These are phyloP conservation scores for Lepidium campestre DNA, from an alignment of 441 rosid species.

Conservation along the genomic window DNA sequence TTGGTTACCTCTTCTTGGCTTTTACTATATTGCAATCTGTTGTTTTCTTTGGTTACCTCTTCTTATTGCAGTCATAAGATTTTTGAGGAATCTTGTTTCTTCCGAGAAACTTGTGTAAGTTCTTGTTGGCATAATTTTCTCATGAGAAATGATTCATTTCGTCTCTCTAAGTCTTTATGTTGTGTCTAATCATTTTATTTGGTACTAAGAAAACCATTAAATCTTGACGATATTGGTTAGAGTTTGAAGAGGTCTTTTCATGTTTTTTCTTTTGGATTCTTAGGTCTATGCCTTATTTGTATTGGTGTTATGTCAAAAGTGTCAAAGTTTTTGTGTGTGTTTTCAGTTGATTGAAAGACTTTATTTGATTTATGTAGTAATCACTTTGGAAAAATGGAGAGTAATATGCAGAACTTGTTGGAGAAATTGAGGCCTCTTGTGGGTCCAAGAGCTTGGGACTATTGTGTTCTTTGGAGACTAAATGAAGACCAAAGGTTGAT, in stretches of 20 bases:
- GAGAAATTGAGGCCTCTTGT: slow-evolving; percentile 71
- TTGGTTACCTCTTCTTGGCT: slow-evolving; percentile 15
- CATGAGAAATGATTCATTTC: slow-evolving; percentile 19
- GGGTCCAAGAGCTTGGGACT: slow-evolving; percentile 71
- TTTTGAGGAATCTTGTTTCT: slow-evolving; percentile 16
- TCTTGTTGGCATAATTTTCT: slow-evolving; percentile 15
- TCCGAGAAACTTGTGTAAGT: slow-evolving; percentile 25
- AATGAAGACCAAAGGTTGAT: slow-evolving; percentile 76
- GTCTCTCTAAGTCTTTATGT: not conserved
- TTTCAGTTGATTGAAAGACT: not conserved
- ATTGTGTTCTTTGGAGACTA: slow-evolving; percentile 75
- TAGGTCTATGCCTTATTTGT: not conserved
- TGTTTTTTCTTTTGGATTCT: not conserved
- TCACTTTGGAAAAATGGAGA: slow-evolving; percentile 28
- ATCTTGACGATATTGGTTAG: not conserved
- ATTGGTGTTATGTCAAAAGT: not conserved
- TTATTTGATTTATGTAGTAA: not conserved
- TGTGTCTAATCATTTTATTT: not conserved
- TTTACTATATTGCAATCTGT: slow-evolving; percentile 16
- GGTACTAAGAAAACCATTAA: not conserved
- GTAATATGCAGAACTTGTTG: slow-evolving; percentile 39
- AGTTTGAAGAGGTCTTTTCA: not conserved
- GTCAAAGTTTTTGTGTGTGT: not conserved
- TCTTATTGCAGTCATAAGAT: slow-evolving; percentile 16
- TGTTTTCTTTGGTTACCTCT: slow-evolving; percentile 9